These are phyloP conservation scores for Porphyrellus cyaneotinctus DNA, from an alignment of 768 basidiomycete genomes.

Conservation along the genomic window DNA sequence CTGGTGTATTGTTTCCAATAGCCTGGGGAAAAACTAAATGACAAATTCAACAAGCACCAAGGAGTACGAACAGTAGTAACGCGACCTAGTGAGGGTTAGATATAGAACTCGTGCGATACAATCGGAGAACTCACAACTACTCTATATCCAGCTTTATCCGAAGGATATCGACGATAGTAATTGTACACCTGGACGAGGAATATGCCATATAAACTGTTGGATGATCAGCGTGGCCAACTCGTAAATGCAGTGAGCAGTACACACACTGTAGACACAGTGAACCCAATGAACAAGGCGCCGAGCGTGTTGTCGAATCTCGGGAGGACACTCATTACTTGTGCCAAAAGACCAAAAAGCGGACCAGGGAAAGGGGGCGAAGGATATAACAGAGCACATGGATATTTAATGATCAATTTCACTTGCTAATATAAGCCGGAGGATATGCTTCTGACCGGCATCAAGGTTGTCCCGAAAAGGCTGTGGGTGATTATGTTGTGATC, in stretches of 20 bases:
- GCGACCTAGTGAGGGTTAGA: conserved; percentile 25
- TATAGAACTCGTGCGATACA: neutral
- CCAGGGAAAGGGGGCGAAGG: neutral
- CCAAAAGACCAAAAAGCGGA: neutral
- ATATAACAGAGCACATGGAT: neutral
- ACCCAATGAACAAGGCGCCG: conserved; percentile 59
- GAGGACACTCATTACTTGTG: conserved; percentile 14
- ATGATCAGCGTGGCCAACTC: conserved; percentile 23
- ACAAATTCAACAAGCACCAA: neutral
- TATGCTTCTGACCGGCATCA: neutral
- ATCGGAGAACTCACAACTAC: conserved; percentile 39
- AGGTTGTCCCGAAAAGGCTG: conserved; percentile 7
- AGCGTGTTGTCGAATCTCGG: conserved; percentile 44
- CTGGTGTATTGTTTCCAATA: conserved; percentile 47
- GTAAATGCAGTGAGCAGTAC: conserved; percentile 4
- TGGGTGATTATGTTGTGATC: conserved; percentile 1
- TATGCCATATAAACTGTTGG: conserved; percentile 45
- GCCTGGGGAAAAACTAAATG: conserved; percentile 29
- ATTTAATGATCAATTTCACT: neutral
- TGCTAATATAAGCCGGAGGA: conserved; percentile 10
- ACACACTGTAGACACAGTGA: conserved; percentile 43
- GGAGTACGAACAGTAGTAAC: conserved; percentile 29
- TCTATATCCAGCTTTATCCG: conserved; percentile 51
- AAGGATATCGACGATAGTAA: conserved; percentile 53
- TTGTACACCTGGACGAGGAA: conserved; percentile 50